Evolutionary conservation across 2,329 filamentous ascomycete genomes (phyloP).

Genomic region (Didymella glomerata): DNA sequence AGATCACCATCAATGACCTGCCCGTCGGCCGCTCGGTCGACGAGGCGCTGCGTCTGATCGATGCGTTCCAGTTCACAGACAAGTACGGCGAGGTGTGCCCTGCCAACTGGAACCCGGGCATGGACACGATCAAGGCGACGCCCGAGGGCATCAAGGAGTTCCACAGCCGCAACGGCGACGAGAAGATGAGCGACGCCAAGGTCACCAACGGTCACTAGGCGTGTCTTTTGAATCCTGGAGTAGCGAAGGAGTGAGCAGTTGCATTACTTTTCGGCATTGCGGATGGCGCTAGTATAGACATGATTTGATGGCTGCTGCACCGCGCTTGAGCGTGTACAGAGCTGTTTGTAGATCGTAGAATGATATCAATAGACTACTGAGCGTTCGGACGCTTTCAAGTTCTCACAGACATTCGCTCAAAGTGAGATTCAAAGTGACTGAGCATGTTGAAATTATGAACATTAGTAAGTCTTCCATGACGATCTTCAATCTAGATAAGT

Average conservation of each 20-base stretch:
- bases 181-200: slow-evolving; percentile 44
- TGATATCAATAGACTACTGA: slow-evolving; percentile 13
- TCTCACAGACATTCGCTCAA: no score
- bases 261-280: slow-evolving; percentile 23
- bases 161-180: slow-evolving; percentile 48
- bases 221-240: neutral
- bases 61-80: slow-evolving; percentile 59
- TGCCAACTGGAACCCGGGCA: slow-evolving; percentile 54
- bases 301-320: slow-evolving; percentile 10
- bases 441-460: no score
- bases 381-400: neutral
- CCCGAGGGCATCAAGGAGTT: slow-evolving; percentile 53
- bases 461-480: no score
- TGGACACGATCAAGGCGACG: slow-evolving; percentile 53
- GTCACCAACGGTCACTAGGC: slow-evolving; percentile 41
- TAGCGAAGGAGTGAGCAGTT: neutral
- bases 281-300: slow-evolving; percentile 27
- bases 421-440: no score
- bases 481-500: no score
- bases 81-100: slow-evolving; percentile 56
- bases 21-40: slow-evolving; percentile 71
- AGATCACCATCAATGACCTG: slow-evolving; percentile 72
- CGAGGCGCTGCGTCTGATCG: slow-evolving; percentile 67
- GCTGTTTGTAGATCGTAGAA: slow-evolving; percentile 17
- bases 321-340: slow-evolving; percentile 9